Evolutionary conservation across 352 stramenopile species (phyloP), one percentile per base, ranked within the genome.

Genomic region (Globisporangium spinosum): DNA sequence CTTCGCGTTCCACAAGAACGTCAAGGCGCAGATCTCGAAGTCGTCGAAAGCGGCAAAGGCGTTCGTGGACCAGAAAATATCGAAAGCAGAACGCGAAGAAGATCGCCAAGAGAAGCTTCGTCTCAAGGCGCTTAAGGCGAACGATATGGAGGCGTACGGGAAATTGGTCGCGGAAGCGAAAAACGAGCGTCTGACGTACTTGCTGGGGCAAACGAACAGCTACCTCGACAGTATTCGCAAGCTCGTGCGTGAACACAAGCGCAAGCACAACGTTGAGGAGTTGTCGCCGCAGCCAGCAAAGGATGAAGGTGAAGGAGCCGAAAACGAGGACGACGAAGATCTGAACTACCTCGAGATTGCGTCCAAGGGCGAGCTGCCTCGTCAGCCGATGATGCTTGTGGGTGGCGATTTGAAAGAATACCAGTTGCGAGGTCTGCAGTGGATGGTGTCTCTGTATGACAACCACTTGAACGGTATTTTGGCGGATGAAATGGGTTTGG

Each of bases 381-480:
- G 89, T 9, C 97, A 99, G 83, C 97, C 97, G 0, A 85, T 89
- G 66, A 98, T 97, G 85, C 97, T 99, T 29, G 95, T 98, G 57
- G 96, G 96, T 72, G 97, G 97, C 5, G 89, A 94, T 58, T 73
- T 99, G 64, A 98, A 99, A 65, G 88, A 98, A 59, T 99, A 99
- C 73, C 98, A 99, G 78, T 65, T 99, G 54, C 96, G 98, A 64
- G 97, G 97, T 22, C 77, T 99, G 53, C 98, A 99, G 77, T 99
- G 98, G 98, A 99, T 99, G 96, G 98, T 99, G 53, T 96, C 97
- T 38, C 83, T 99, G 32, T 98, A 98, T 59, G 90, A 99, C 70
- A 99, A 99, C 71, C 95, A 98, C 56, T 77, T 99, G 56, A 99
- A 99, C 79, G 97, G 98, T 32, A 99, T 99, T 69, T 75, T 99